Percentiles rank a stretch among this genome's conserved stretches.
Evolutionary conservation across 306 rosid genomes (phyloP).

Genomic region (Crotalaria pallida): DNA sequence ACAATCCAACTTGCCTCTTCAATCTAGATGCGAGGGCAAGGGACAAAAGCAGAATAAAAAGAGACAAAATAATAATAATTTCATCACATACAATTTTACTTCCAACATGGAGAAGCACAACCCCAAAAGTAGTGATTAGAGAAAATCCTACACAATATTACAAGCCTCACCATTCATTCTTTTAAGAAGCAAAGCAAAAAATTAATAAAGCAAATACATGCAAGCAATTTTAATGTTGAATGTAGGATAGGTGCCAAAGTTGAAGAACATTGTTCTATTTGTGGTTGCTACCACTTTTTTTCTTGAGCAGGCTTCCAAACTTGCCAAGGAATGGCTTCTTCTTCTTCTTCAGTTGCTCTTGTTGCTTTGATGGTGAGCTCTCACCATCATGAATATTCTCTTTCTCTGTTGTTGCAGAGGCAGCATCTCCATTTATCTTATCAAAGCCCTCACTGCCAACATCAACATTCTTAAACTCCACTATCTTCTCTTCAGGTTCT

Average conservation of each 20-base stretch:
- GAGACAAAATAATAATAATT: conserved; percentile 7
- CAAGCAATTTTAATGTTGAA: conserved; percentile 46
- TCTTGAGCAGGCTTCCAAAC: conserved; percentile 91
- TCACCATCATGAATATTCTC: conserved; percentile 43
- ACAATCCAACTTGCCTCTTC: conserved; percentile 27
- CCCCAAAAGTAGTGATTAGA: conserved; percentile 24
- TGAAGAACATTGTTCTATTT: conserved; percentile 42
- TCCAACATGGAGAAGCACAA: conserved; percentile 23
- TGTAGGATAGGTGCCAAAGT: conserved; percentile 43
- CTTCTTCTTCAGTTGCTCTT: conserved; percentile 74
- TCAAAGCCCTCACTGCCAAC: conserved; percentile 44
- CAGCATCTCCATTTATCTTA: conserved; percentile 61
- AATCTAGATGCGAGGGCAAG: conserved; percentile 21
- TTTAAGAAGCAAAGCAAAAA: conserved; percentile 40
- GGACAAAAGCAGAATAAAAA: conserved; percentile 9
- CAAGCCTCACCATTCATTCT: conserved; percentile 68
- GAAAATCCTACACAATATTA: conserved; percentile 42
- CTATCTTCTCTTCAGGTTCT: conserved; percentile 55
- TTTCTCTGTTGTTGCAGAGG: conserved; percentile 38
- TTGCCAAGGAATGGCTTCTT: conserved; percentile 85
- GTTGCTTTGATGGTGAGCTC: conserved; percentile 63
- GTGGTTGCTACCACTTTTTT: conserved; percentile 66
- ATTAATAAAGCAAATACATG: conserved; percentile 49
- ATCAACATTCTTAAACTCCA: conserved; percentile 54
- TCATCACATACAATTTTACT: conserved; percentile 37